phyloP scores from a whole-genome alignment of 108 stramenopile species.

The Fistulifera pelliculosa region DNA sequence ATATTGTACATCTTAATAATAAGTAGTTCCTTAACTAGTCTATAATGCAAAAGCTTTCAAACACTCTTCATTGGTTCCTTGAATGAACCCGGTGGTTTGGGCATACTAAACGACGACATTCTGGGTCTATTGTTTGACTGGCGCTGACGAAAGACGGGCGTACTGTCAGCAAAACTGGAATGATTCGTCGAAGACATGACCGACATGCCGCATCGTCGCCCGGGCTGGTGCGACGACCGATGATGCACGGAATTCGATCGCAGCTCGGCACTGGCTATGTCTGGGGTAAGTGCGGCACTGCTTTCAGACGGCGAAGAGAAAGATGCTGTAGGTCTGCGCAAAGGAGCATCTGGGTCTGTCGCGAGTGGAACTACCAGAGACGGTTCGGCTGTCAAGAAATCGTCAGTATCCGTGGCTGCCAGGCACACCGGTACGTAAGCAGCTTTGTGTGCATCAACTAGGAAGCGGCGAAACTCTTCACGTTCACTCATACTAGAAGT shows the following conservation, averaged over 20 bases:
- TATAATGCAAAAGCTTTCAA: no score
- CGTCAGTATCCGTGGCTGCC: conserved; percentile 26
- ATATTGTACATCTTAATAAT: no score
- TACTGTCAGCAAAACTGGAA: no score
- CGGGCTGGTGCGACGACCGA: not conserved
- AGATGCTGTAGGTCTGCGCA: not conserved
- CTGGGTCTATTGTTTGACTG: no score
- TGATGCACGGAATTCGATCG: not conserved
- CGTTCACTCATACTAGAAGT: conserved; percentile 45
- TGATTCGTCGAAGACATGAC: no score
- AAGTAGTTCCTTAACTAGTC: no score
- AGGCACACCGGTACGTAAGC: conserved; percentile 87
- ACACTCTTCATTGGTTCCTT: no score
- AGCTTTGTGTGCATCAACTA: conserved; percentile 84
- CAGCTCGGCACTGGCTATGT: not conserved
- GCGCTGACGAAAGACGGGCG: no score
- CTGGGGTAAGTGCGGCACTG: no score
- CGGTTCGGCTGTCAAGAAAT: conserved; percentile 49
- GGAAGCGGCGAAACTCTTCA: conserved; percentile 68
- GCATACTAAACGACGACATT: no score
- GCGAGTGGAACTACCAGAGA: conserved; percentile 9
- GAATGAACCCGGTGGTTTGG: no score
- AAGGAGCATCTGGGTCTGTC: not conserved
- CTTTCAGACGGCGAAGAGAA: not conserved
- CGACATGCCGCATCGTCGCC: not conserved